These are phyloP conservation scores for Hortiboletus campestris DNA, from an alignment of 768 basidiomycete species.

Conservation along the genomic window DNA sequence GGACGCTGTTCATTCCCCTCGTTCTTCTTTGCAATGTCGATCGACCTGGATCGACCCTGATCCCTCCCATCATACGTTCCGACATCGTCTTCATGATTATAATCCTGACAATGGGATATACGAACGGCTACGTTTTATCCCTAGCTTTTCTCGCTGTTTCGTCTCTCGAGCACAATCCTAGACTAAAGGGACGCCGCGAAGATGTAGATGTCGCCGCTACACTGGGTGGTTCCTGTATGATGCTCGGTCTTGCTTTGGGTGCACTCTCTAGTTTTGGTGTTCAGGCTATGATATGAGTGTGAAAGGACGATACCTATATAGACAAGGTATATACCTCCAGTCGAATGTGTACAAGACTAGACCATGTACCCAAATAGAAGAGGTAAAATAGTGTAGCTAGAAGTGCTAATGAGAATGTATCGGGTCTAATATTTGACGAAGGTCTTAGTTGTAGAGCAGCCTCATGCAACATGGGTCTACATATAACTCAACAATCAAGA, in stretches of 20 bases:
- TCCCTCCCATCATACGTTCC: conserved; percentile 56
- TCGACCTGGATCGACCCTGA: conserved; percentile 34
- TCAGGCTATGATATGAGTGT: conserved; percentile 44
- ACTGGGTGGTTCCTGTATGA: conserved; percentile 72
- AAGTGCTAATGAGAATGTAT: too few species aligned
- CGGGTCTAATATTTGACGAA: too few species aligned
- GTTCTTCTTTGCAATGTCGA: conserved; percentile 54
- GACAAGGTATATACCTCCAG: too few species aligned
- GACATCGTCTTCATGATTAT: conserved; percentile 74
- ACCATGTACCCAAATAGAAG: too few species aligned
- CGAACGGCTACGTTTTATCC: conserved; percentile 78
- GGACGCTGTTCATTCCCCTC: not conserved
- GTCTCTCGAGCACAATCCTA: conserved; percentile 36
- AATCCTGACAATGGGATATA: conserved; percentile 63
- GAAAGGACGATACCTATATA: too few species aligned
- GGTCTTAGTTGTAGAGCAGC: too few species aligned
- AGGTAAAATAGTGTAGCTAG: too few species aligned
- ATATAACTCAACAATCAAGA: too few species aligned
- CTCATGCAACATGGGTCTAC: too few species aligned
- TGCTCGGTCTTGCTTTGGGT: conserved; percentile 71
- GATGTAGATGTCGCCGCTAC: conserved; percentile 88
- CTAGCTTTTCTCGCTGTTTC: conserved; percentile 80
- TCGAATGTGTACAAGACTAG: too few species aligned
- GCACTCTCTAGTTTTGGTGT: conserved; percentile 81
- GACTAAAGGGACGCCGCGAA: conserved; percentile 65